Evolutionary conservation across 768 basidiomycete genomes (phyloP).

Genomic region (Boletus rubroflammeus): DNA sequence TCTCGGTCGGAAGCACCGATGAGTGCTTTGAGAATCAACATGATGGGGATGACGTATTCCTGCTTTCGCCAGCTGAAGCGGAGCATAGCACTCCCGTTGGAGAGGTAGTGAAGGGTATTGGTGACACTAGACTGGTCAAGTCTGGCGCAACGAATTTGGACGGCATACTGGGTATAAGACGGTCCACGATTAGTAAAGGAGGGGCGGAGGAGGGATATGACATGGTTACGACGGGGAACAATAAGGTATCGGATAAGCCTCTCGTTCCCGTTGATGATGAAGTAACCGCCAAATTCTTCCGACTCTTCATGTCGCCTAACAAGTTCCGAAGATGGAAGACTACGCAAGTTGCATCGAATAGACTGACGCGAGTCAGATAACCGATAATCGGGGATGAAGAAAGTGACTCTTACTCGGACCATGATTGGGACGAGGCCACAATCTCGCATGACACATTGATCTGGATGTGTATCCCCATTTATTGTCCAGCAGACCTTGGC

Average conservation of each 20-base stretch:
- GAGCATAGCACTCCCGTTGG: slow-evolving; percentile 94
- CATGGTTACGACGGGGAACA: slow-evolving; percentile 92
- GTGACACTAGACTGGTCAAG: slow-evolving; percentile 91
- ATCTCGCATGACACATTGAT: slow-evolving; percentile 69
- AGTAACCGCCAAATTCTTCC: slow-evolving; percentile 98
- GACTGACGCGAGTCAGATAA: slow-evolving; percentile 49
- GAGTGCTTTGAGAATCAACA: slow-evolving; percentile 93
- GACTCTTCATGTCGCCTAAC: slow-evolving; percentile 92
- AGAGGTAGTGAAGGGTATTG: slow-evolving; percentile 96
- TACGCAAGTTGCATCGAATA: slow-evolving; percentile 85
- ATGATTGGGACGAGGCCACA: slow-evolving; percentile 95
- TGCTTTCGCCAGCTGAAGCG: slow-evolving; percentile 97
- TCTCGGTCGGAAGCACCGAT: slow-evolving; percentile 91
- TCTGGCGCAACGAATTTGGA: slow-evolving; percentile 93
- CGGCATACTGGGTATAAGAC: slow-evolving; percentile 91
- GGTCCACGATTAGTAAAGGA: slow-evolving; percentile 91
- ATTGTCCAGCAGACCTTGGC: slow-evolving; percentile 84
- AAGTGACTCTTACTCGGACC: slow-evolving; percentile 71
- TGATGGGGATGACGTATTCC: slow-evolving; percentile 97
- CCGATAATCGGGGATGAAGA: background rate
- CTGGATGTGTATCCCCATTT: slow-evolving; percentile 55
- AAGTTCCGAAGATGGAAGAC: slow-evolving; percentile 80
- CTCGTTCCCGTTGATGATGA: slow-evolving; percentile 98
- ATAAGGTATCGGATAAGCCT: slow-evolving; percentile 97
- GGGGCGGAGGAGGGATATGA: slow-evolving; percentile 86